A percentile compares a stretch with the other conserved stretches of the same genome.
phyloP scores from a whole-genome alignment of 495 filamentous ascomycete genomes.

The Talaromyces liani region DNA sequence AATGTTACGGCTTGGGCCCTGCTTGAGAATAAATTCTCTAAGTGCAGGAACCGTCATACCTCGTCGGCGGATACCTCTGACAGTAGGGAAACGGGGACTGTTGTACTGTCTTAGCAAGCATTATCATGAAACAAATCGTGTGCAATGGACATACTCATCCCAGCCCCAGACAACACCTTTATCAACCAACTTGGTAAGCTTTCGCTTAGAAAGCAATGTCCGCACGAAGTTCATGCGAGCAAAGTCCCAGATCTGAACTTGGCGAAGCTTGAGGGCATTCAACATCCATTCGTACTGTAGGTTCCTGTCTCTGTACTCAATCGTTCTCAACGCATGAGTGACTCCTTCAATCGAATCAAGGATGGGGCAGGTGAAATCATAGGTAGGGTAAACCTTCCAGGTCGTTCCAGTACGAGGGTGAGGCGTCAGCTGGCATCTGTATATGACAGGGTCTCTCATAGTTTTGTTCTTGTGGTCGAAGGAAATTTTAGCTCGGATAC shows the following conservation, averaged over 20 bases:
- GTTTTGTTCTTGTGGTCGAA: conserved; percentile 78
- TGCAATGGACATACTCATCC: conserved; percentile 53
- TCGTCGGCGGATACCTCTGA: conserved; percentile 79
- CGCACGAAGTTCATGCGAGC: conserved; percentile 92
- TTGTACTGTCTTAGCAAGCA: not conserved
- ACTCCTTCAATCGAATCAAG: conserved; percentile 88
- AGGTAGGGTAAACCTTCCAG: conserved; percentile 96
- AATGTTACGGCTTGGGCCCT: conserved; percentile 83
- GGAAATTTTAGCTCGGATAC: conserved; percentile 84
- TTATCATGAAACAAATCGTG: not conserved
- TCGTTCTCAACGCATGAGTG: conserved; percentile 90
- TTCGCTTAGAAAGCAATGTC: conserved; percentile 87
- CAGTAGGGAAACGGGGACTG: conserved; percentile 79
- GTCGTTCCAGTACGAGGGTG: conserved; percentile 85
- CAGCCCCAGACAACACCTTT: conserved; percentile 81
- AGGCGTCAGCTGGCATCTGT: conserved; percentile 68
- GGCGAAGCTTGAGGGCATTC: conserved; percentile 73
- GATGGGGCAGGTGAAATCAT: conserved; percentile 89
- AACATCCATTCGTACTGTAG: conserved; percentile 97
- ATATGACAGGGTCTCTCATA: conserved; percentile 89
- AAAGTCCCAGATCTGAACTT: conserved; percentile 97
- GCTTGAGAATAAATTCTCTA: conserved; percentile 86
- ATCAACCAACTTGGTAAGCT: conserved; percentile 90
- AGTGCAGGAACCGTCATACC: conserved; percentile 87
- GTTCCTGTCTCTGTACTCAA: conserved; percentile 96